Evolutionary conservation across 2,329 filamentous ascomycete species (phyloP).

Genomic region (Plectosphaerella plurivora): DNA sequence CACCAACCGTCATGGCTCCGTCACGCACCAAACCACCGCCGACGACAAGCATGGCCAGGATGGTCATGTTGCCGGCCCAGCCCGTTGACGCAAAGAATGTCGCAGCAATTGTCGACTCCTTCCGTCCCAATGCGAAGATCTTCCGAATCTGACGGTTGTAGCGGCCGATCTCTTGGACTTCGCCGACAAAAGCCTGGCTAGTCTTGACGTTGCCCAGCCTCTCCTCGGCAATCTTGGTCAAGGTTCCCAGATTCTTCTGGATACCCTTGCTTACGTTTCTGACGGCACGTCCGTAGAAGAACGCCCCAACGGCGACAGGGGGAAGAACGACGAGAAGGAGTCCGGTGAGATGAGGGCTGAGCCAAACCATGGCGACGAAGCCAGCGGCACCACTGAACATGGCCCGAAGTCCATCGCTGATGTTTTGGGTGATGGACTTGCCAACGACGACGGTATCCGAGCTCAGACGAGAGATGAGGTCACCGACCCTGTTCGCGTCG

Average conservation of each 20-base stretch:
- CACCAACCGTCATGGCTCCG: slow-evolving; percentile 83
- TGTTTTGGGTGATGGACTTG: slow-evolving; percentile 96
- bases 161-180: slow-evolving; percentile 81
- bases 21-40: slow-evolving; percentile 86
- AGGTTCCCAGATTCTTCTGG: slow-evolving; percentile 84
- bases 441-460: slow-evolving; percentile 97
- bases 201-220: slow-evolving; percentile 95
- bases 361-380: slow-evolving; percentile 91
- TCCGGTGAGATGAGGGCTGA: slow-evolving; percentile 84
- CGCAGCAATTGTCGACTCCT: slow-evolving; percentile 82
- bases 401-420: slow-evolving; percentile 91
- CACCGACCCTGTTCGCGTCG: slow-evolving; percentile 93
- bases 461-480: slow-evolving; percentile 90
- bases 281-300: slow-evolving; percentile 86
- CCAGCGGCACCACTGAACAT: slow-evolving; percentile 87
- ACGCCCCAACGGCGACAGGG: slow-evolving; percentile 82
- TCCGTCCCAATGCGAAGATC: slow-evolving; percentile 85
- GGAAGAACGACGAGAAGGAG: slow-evolving; percentile 85
- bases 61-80: slow-evolving; percentile 94
- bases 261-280: slow-evolving; percentile 87
- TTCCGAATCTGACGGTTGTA: slow-evolving; percentile 91
- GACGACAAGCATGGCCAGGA: slow-evolving; percentile 82
- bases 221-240: slow-evolving; percentile 98
- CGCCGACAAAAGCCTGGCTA: slow-evolving; percentile 91
- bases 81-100: slow-evolving; percentile 86